Percentiles rank a stretch among this genome's conserved stretches.
phyloP scores from a whole-genome alignment of 768 basidiomycete genomes.

The Trametes punicea region DNA sequence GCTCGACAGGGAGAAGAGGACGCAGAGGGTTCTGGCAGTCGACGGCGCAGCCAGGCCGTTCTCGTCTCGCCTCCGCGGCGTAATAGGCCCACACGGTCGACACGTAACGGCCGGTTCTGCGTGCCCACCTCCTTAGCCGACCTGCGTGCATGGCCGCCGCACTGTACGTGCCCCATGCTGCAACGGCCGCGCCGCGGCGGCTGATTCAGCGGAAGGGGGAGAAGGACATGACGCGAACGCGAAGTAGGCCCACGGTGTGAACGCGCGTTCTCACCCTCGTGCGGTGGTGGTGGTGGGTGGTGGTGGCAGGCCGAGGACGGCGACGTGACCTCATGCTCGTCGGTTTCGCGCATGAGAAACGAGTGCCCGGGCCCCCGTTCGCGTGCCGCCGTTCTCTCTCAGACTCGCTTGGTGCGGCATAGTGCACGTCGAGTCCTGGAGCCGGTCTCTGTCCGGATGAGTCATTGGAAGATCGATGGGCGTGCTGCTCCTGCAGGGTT shows the following conservation, averaged over 20 bases:
- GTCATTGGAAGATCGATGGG: background rate
- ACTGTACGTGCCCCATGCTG: background rate
- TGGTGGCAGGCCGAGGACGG: background rate
- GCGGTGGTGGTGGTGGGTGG: too few relatives aligned
- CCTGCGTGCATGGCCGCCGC: too few relatives aligned
- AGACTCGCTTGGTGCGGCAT: background rate
- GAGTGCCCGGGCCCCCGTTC: background rate
- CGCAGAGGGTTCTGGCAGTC: background rate
- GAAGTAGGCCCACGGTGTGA: too few relatives aligned
- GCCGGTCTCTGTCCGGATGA: background rate
- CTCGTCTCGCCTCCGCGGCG: background rate
- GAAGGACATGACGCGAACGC: background rate
- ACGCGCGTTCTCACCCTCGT: conserved; percentile 3
- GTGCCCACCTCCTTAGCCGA: too few relatives aligned
- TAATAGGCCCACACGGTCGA: background rate
- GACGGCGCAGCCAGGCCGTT: conserved; percentile 5
- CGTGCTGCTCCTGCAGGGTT: background rate
- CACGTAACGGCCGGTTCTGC: background rate
- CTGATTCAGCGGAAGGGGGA: background rate
- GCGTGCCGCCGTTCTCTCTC: background rate
- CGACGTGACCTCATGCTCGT: conserved; percentile 9
- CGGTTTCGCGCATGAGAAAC: background rate
- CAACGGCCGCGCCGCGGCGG: background rate
- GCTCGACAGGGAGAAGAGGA: too few relatives aligned
- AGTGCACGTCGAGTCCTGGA: background rate